Conservation (phyloP, 768 basidiomycete species). For the Naganishia onofrii region DNA sequence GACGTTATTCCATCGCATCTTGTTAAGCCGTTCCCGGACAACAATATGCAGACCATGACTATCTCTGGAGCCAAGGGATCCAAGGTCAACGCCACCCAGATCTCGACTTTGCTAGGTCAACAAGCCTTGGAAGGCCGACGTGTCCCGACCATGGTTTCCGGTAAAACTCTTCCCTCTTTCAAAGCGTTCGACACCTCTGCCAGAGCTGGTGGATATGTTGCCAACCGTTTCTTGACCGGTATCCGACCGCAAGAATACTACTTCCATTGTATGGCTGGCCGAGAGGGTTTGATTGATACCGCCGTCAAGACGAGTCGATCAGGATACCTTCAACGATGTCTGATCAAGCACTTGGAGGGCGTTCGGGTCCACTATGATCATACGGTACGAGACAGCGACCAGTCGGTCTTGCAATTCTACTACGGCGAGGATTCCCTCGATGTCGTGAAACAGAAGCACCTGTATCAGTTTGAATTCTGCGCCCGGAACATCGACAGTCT, state of each 20-base stretch:
- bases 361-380: slow-evolving; percentile 96
- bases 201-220: slow-evolving; percentile 95
- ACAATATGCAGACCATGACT: slow-evolving; percentile 99
- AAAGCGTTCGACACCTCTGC: slow-evolving; percentile 96
- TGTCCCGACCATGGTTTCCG: slow-evolving; percentile 98
- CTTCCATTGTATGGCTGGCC: slow-evolving; percentile 99
- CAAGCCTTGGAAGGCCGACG: slow-evolving; percentile 97
- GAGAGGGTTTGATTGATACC: slow-evolving; percentile 97
- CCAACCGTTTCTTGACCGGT: slow-evolving; percentile 96
- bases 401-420: slow-evolving; percentile 88
- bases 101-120: slow-evolving; percentile 95
- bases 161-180: slow-evolving; percentile 96
- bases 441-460: slow-evolving; percentile 94
- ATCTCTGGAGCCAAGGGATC: slow-evolving; percentile 97
- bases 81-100: slow-evolving; percentile 93
- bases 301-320: slow-evolving; percentile 98
- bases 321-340: slow-evolving; percentile 93
- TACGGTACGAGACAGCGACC: slow-evolving; percentile 92
- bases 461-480: slow-evolving; percentile 89
- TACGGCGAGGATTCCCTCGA: slow-evolving; percentile 97
- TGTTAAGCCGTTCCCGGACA: slow-evolving; percentile 89
- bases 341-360: slow-evolving; percentile 98
- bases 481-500: slow-evolving; percentile 79
- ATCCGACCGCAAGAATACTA: slow-evolving; percentile 98
- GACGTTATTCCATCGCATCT: slow-evolving; percentile 80